phyloP scores from a whole-genome alignment of 75 land plant genomes.

The Cunninghamia lanceolata region DNA sequence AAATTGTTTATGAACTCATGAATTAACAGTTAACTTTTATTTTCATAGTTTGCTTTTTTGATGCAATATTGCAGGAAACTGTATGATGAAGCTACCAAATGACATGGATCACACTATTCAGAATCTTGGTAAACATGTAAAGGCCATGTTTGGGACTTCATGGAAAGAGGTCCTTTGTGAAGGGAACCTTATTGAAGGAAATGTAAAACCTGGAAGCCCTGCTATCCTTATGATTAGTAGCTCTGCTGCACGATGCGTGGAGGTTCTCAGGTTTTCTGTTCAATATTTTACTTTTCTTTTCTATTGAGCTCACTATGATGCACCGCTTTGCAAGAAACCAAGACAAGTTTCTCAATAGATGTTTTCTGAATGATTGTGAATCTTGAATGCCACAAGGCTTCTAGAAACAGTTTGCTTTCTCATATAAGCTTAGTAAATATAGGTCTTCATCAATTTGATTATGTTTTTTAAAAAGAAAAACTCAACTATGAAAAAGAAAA shows the following conservation, averaged over 20 bases:
- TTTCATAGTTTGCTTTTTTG: not conserved
- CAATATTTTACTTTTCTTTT: not conserved
- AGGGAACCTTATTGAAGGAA: conserved; percentile 42
- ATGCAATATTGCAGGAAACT: conserved; percentile 27
- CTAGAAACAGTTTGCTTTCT: not conserved
- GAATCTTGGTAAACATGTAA: conserved; percentile 48
- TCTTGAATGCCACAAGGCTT: not conserved
- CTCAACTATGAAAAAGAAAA: not conserved
- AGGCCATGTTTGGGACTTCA: conserved; percentile 43
- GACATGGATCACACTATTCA: conserved; percentile 24
- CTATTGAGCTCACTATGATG: not conserved
- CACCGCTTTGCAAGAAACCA: not conserved
- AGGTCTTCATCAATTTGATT: not conserved
- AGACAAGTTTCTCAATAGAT: not conserved
- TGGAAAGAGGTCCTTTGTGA: conserved; percentile 71
- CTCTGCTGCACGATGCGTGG: conserved; percentile 81
- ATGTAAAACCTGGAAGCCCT: conserved; percentile 66
- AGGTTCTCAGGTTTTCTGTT: conserved; percentile 60
- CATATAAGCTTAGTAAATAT: not conserved
- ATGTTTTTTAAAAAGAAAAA: not conserved
- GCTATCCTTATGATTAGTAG: conserved; percentile 66
- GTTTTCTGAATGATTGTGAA: not conserved
- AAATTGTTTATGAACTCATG: not conserved
- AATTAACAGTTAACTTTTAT: not conserved
- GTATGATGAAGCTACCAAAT: conserved; percentile 37